Evolutionary conservation across 345 rosid species (phyloP), one percentile per base, ranked within the genome.

Genomic region (Brassica nigra): DNA sequence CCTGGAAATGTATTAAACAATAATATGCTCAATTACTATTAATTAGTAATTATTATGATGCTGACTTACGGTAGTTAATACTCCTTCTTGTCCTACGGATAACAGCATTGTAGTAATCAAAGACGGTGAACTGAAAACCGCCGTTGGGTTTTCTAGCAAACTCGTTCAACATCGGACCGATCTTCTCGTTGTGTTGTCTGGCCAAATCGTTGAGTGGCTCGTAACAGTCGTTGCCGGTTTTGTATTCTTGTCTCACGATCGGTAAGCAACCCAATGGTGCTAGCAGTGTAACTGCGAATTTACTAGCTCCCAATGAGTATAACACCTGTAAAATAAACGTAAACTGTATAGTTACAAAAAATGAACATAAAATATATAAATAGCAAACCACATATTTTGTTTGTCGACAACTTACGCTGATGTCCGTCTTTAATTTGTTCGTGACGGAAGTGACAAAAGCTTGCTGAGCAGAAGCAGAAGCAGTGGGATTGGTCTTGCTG

Each of bases 251-350:
- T 15, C 66, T 65, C 3, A 70, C 49, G 27, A 74, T 74, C 0
- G 82, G 80, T 57, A 82, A 74, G 14, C 82, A 78, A 11, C 80
- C 80, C 29, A 78, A 39, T 1, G 82, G 85, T 70, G 85, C 70
- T 54, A 77, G 76, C 39, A 16, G 10, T 54, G 54, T 42, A 31
- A 72, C 30, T 36, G 44, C 23, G 27, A 82, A 75, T 68, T 73
- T 77, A 14, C 68, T 73, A 4, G 75, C 84, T 62, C 71, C 52
- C 61, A 69, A 62, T 0, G 29, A 4, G 62, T 69, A 37, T 42
- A 82, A 61, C 31, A 44, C 7, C 84, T 82, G 68, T 58, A 71
- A 66, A 14, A 37, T n/a, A 15, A 14, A 59, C 11, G 20, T 37
- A 54, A 20, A 20, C 6, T 8, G 8, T 20, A 33, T n/a, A 27